Percentiles rank a stretch among this genome's conserved stretches.
These are phyloP conservation scores for Penicillium sp. DNA, from an alignment of 2,329 filamentous ascomycete genomes.

Conservation along the genomic window DNA sequence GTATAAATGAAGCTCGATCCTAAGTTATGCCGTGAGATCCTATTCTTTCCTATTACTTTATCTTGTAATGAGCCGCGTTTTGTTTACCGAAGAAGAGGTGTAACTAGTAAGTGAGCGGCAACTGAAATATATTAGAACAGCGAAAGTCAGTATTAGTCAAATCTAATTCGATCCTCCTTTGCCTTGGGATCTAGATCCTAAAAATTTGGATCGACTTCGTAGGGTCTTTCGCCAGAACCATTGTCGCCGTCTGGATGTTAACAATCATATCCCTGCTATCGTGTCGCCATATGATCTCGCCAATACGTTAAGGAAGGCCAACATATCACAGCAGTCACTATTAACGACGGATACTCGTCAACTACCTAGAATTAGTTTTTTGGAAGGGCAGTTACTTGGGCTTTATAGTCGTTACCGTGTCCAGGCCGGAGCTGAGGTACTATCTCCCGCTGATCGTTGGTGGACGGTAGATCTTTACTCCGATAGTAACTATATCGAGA, in stretches of 20 bases:
- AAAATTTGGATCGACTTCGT: conserved; percentile 24
- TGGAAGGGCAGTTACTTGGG: conserved; percentile 19
- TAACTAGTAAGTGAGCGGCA: conserved; percentile 20
- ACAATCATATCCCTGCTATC: conserved; percentile 33
- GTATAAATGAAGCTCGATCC: neutral
- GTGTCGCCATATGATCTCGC: conserved; percentile 29
- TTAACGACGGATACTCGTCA: conserved; percentile 4
- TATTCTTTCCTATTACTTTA: neutral
- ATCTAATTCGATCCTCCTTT: conserved; percentile 24
- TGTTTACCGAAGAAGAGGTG: conserved; percentile 19
- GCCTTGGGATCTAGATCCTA: conserved; percentile 17
- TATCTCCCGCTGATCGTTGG: conserved; percentile 24
- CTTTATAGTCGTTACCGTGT: conserved; percentile 29
- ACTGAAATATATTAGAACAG: conserved; percentile 26
- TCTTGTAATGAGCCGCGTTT: neutral
- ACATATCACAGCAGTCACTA: conserved; percentile 9
- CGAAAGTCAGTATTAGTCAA: conserved; percentile 25
- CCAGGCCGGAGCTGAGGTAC: conserved; percentile 18
- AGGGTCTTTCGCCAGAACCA: conserved; percentile 24
- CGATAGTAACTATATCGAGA: conserved; percentile 18
- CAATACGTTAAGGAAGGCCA: conserved; percentile 4
- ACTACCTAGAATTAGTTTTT: conserved; percentile 22
- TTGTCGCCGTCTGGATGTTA: conserved; percentile 25
- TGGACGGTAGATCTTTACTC: conserved; percentile 37
- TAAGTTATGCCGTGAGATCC: no score